A percentile compares a stretch with the other conserved stretches of the same genome.
These are phyloP conservation scores for Talaromyces sp. DNA, from an alignment of 2,329 filamentous ascomycete genomes.

Conservation along the genomic window DNA sequence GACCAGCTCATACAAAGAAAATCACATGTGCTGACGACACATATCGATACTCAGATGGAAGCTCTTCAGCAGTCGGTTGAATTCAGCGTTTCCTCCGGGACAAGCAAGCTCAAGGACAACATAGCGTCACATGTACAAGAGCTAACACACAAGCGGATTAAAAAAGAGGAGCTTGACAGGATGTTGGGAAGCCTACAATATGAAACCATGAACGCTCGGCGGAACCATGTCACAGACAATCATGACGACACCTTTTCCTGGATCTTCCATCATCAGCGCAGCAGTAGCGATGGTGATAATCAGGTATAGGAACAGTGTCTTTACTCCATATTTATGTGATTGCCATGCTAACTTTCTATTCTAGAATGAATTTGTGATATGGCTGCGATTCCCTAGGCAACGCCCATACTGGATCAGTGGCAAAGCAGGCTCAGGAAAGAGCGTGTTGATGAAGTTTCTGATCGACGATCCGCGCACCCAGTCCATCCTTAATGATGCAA, in stretches of 20 bases:
- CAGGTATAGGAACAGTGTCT: neutral
- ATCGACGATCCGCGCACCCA: constrained; percentile 8
- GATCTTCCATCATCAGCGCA: neutral
- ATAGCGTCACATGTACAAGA: neutral
- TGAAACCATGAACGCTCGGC: neutral
- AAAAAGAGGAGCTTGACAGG: neutral
- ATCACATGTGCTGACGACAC: neutral
- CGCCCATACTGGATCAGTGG: constrained; percentile 16
- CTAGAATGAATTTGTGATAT: neutral
- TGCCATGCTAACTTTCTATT: neutral
- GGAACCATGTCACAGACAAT: neutral
- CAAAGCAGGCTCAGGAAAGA: constrained; percentile 22
- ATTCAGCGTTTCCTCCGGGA: neutral
- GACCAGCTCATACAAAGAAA: neutral
- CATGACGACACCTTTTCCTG: neutral
- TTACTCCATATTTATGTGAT: neutral
- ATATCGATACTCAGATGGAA: neutral
- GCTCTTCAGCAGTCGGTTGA: neutral
- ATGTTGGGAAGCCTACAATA: neutral
- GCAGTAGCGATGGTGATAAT: neutral
- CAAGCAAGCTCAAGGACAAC: neutral
- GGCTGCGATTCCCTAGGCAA: neutral
- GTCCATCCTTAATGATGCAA: neutral
- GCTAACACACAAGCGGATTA: neutral
- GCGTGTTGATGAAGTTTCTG: constrained; percentile 18